Evolutionary conservation across 1,139 yeast genomes (phyloP).

Genomic region (Candida freyschussii): DNA sequence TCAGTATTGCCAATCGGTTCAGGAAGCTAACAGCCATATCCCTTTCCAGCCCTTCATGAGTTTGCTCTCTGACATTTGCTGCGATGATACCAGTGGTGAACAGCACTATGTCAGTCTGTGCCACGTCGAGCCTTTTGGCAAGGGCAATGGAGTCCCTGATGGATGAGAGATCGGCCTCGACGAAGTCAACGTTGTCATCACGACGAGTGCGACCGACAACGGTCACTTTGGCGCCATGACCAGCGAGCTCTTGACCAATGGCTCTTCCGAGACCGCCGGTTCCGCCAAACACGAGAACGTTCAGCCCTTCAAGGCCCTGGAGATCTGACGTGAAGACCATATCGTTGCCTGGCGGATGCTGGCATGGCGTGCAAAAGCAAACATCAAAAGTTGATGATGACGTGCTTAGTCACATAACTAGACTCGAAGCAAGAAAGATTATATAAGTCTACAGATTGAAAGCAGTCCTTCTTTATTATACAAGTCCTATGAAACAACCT

Average conservation of each 20-base stretch:
- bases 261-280: constrained; percentile 37
- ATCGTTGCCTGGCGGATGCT: no score
- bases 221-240: constrained; percentile 30
- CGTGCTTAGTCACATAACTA: no score
- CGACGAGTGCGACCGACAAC: constrained; percentile 34
- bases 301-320: constrained; percentile 37
- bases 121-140: constrained; percentile 25
- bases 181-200: constrained; percentile 29
- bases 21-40: constrained; percentile 36
- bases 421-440: no score
- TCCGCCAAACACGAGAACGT: constrained; percentile 34
- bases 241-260: constrained; percentile 24
- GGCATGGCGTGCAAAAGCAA: no score
- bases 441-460: no score
- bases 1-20: constrained; percentile 30
- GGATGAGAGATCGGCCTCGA: constrained; percentile 31
- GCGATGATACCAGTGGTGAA: constrained; percentile 37
- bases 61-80: constrained; percentile 27
- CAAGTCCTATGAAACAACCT: no score
- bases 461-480: no score
- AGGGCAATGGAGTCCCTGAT: constrained; percentile 25
- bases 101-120: constrained; percentile 26
- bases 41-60: constrained; percentile 33
- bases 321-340: no score
- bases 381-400: no score